A percentile compares a stretch with the other conserved stretches of the same genome.
Conservation (phyloP, 495 filamentous ascomycete species). For the Daldinia grandis region DNA sequence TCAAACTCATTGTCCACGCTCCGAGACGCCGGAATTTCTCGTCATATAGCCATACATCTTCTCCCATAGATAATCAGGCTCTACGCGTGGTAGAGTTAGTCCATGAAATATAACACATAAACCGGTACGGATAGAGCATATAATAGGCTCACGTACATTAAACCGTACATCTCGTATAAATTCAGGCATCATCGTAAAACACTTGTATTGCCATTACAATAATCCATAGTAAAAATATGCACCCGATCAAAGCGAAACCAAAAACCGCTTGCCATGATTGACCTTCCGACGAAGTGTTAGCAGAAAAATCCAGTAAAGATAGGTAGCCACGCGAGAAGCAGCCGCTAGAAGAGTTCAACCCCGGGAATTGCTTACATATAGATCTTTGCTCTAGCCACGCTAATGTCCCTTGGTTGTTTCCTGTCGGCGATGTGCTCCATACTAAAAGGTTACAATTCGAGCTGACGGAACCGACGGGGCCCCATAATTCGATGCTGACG, state of each 20-base stretch:
- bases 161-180: background rate
- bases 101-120: background rate
- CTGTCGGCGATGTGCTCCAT: constrained; percentile 60
- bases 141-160: background rate
- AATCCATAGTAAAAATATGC: constrained; percentile 91
- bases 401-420: constrained; percentile 74
- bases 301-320: background rate
- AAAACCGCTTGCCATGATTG: constrained; percentile 69
- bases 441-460: constrained; percentile 82
- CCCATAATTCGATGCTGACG: constrained; percentile 87
- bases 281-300: constrained; percentile 45
- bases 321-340: background rate
- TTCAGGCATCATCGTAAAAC: constrained; percentile 61
- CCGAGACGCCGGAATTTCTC: background rate
- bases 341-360: background rate
- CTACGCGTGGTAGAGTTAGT: background rate
- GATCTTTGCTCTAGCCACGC: constrained; percentile 88
- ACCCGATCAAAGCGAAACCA: constrained; percentile 78
- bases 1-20: background rate
- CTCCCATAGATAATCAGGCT: background rate
- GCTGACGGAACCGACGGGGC: constrained; percentile 75
- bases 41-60: background rate
- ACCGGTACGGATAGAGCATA: background rate
- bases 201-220: constrained; percentile 93
- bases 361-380: constrained; percentile 71